Base-by-base conservation (phyloP, 345 rosid genomes). In the Excoecaria cochinchinensis region DNA sequence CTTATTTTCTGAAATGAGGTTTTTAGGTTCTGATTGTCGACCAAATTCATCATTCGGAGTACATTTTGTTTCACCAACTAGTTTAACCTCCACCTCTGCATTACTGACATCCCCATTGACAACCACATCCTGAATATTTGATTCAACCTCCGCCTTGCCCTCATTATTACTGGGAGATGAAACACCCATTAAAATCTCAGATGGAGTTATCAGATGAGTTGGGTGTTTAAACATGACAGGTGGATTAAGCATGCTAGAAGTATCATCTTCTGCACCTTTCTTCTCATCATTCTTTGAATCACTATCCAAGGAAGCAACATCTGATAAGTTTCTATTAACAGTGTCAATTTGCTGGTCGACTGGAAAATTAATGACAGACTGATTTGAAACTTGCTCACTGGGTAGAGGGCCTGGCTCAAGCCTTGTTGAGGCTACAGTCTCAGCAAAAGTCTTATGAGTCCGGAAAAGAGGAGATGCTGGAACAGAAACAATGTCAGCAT, bases 181-280 rank as follows among this genome's bases (percentile, higher is more conserved):
- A 79, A 80, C 82, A 10, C 88, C 87, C 92, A 83, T 84, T 79
- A 90, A 69, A 67, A 94, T 84, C 83, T 94, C 96, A 39, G 94
- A 86, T 31, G 96, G 98, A 73, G 97, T 94, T 77, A 94, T 81
- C 72, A 92, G 83, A 85, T 89, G 98, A 75, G 97, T 87, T 72
- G 97, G 97, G 72, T 81, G 95, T 77, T 87, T 90, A 78, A 88
- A 92, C 69, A 79, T 77, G 16, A 78, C 74, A 69, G 89, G 82
- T 16, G 82, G 83, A 80, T 82, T 85, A 71, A 76, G 84, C 39
- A 77, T 76, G 46, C 63, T 78, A 58, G 93, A 83, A 51, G 52
- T 81, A 75, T 87, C 91, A 80, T 82, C 87, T 75, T 82, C 82
- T 38, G 75, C 70, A 61, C 78, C 74, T 77, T 82, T 88, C 68